A percentile compares a stretch with the other conserved stretches of the same genome.
Evolutionary conservation across 352 stramenopile species (phyloP).

Genomic region (Globisporangium ultimum): DNA sequence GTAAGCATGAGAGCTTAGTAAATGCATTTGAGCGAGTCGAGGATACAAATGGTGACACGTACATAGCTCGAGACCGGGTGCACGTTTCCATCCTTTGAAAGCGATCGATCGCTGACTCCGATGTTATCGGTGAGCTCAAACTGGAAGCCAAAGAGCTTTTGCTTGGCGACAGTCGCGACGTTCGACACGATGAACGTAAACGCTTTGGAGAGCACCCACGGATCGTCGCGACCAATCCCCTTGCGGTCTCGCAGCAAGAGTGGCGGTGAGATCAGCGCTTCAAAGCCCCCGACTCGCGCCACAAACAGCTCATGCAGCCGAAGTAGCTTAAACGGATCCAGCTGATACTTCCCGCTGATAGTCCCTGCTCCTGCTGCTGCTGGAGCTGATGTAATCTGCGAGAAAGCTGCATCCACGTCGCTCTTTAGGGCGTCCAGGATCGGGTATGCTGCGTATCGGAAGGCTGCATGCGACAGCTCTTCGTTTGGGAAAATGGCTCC

Average conservation of each 20-base stretch:
- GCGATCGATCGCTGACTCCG: conserved; percentile 32
- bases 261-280: conserved; percentile 42
- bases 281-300: conserved; percentile 24
- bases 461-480: conserved; percentile 58
- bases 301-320: conserved; percentile 52
- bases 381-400: conserved; percentile 7
- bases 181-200: conserved; percentile 37
- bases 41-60: conserved; percentile 11
- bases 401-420: conserved; percentile 31
- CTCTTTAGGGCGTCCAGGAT: conserved; percentile 57
- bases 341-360: conserved; percentile 12
- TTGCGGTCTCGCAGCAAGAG: conserved; percentile 65
- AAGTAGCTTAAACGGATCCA: conserved; percentile 55
- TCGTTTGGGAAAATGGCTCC: conserved; percentile 53
- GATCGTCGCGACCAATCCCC: conserved; percentile 57
- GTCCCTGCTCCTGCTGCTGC: conserved; percentile 1
- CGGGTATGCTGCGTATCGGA: conserved; percentile 44
- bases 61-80: conserved; percentile 74
- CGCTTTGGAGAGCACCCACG: conserved; percentile 54
- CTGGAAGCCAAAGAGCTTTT: conserved; percentile 63
- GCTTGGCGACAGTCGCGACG: conserved; percentile 43
- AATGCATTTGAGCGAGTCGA: no score
- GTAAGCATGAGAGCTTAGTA: no score
- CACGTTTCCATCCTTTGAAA: conserved; percentile 76
- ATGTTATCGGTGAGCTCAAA: conserved; percentile 52